Evolutionary conservation across 2,329 filamentous ascomycete species (phyloP), one percentile per base, ranked within the genome.

Genomic region (Neofusicoccum laricinum): DNA sequence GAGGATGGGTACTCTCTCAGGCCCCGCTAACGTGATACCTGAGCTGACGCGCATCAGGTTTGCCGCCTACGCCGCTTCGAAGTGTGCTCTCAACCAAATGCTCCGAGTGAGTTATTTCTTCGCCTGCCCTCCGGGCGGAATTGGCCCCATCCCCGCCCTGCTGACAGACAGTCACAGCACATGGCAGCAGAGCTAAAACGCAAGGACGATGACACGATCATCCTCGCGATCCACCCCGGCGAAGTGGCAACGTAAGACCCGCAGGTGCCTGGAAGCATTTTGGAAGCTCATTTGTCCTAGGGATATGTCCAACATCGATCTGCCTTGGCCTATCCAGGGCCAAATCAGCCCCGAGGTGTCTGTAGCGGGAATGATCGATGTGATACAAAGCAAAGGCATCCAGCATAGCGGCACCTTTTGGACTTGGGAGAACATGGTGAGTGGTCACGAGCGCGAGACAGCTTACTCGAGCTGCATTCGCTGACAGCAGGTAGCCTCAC

Each of bases 181-280:
- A 81, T 86, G 78, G 83, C 84, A 4, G 82, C 81, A 0, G 84
- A 87, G 67, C 68, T 86, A 57, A 80, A 82, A 69, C 73, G 84
- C 43, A 81, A 82, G 66, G 79, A 79, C 36, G 79, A 79, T 55
- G 72, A 78, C 50, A 84, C 82, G 0, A 78, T 81, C 17, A 76
- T 87, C 5, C 69, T 86, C 40, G 84, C 83, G 5, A 77, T 86
- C 71, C 85, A 87, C 73, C 85, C 84, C 0, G 85, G 84, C 6
- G 84, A 86, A 69, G 84, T 87, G 0, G 75, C 77, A 45, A 86
- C 82, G 70, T 81, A 68, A 71, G 76, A 68, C 4, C 36, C 12
- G 57, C 48, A 34, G 21, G 46, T 15, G 12, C 38, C 50, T 25
- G 19, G 61, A 45, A 36, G 15, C 12, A 21, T 3, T 6, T 2